Evolutionary conservation across 2,329 filamentous ascomycete species (phyloP).

Genomic region (Hypoxylon sp.): DNA sequence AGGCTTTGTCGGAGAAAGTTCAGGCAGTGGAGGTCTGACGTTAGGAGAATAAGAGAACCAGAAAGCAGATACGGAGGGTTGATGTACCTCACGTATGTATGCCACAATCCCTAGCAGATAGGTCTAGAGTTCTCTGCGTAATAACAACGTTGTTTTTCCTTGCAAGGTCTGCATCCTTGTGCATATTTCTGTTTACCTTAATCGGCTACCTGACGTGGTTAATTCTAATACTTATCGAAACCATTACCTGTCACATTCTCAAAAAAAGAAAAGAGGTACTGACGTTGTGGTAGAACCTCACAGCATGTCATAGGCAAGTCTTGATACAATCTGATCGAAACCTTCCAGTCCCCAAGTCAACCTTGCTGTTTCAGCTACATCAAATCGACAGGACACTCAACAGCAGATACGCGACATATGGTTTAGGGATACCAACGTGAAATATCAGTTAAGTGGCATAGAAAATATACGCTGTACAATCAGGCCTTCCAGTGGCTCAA

Average conservation of each 20-base stretch:
- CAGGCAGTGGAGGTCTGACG: too few species aligned
- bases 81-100: too few species aligned
- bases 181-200: background rate
- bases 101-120: too few species aligned
- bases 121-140: background rate
- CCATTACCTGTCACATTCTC: background rate
- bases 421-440: background rate
- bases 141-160: background rate
- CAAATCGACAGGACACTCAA: background rate
- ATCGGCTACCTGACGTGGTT: background rate
- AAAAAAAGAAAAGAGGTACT: background rate
- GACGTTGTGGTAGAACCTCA: background rate
- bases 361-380: background rate
- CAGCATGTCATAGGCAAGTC: background rate
- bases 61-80: background rate
- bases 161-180: background rate
- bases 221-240: background rate
- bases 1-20: background rate
- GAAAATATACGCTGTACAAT: background rate
- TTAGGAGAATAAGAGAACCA: background rate
- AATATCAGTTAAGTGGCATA: background rate
- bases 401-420: background rate
- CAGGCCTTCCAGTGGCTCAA: background rate
- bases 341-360: background rate
- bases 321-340: background rate